These are phyloP conservation scores for Kokia cookei DNA, from an alignment of 441 rosid species.

Conservation along the genomic window DNA sequence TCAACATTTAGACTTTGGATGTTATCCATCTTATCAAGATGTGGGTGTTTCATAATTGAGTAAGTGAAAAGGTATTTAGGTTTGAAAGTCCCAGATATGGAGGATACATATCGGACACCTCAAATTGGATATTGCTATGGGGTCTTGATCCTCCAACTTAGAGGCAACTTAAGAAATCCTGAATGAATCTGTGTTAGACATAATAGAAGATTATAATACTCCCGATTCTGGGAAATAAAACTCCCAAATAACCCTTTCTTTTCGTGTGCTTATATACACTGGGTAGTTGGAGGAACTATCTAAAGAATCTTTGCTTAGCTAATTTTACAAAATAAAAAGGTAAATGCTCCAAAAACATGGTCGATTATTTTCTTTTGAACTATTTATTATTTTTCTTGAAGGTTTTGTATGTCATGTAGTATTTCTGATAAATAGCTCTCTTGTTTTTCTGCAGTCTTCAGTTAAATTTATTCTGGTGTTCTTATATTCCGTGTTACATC, in stretches of 20 bases:
- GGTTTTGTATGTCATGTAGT: neutral
- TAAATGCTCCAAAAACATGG: neutral
- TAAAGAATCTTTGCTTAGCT: neutral
- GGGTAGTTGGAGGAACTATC: neutral
- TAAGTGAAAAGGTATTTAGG: neutral
- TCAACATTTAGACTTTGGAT: neutral
- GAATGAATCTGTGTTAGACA: neutral
- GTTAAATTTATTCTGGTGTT: neutral
- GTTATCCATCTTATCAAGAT: neutral
- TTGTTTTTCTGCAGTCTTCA: neutral
- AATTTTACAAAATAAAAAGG: neutral
- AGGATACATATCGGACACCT: neutral
- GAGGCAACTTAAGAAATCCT: neutral
- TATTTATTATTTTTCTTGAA: neutral
- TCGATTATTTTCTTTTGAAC: neutral
- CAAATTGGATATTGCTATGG: neutral
- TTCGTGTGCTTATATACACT: neutral
- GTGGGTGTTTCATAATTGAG: neutral
- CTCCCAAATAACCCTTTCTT: neutral
- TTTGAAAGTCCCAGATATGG: neutral
- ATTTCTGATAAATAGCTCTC: neutral
- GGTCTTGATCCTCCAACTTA: neutral
- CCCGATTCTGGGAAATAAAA: neutral
- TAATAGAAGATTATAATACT: neutral
- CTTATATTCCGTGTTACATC: slow-evolving; percentile 13